These are phyloP conservation scores for Strobilomyces dryophilus DNA, from an alignment of 768 basidiomycete species.

Conservation along the genomic window DNA sequence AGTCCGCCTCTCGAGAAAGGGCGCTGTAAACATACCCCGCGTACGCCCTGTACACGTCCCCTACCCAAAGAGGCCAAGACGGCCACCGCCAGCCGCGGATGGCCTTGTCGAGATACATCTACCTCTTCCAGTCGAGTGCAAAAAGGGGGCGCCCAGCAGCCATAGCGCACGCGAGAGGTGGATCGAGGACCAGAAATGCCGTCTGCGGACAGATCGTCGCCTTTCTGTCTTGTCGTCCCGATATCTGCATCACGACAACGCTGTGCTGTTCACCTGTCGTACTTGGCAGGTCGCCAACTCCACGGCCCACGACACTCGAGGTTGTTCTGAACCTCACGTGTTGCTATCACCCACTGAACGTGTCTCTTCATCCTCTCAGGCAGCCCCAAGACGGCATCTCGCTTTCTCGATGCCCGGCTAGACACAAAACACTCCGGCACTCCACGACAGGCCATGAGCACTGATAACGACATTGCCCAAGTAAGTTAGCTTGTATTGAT, in stretches of 20 bases:
- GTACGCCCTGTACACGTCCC: constrained; percentile 13
- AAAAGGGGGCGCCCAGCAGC: constrained; percentile 5
- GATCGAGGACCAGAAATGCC: constrained; percentile 10
- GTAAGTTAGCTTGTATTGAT: constrained; percentile 1
- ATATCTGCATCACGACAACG: constrained; percentile 3
- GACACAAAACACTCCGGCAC: background rate
- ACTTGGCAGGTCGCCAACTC: background rate
- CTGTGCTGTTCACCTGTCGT: constrained; percentile 10
- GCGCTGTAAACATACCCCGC: constrained; percentile 25
- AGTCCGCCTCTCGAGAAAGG: constrained; percentile 33
- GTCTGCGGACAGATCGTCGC: constrained; percentile 3
- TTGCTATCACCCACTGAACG: background rate
- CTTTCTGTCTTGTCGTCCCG: constrained; percentile 10
- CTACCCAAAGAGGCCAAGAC: constrained; percentile 4
- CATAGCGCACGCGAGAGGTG: constrained; percentile 10
- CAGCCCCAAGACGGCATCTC: background rate
- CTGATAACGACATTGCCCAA: constrained; percentile 2
- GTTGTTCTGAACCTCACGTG: constrained; percentile 1
- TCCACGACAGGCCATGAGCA: background rate
- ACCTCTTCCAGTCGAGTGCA: constrained; percentile 12
- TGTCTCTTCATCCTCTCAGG: constrained; percentile 2
- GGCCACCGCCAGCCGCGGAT: background rate
- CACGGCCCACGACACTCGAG: background rate
- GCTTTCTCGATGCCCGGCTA: background rate
- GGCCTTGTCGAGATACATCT: constrained; percentile 1